Percentiles rank a stretch among this genome's conserved stretches.
Evolutionary conservation across 1,139 yeast genomes (phyloP).

Genomic region (Debaryomyces udenii): DNA sequence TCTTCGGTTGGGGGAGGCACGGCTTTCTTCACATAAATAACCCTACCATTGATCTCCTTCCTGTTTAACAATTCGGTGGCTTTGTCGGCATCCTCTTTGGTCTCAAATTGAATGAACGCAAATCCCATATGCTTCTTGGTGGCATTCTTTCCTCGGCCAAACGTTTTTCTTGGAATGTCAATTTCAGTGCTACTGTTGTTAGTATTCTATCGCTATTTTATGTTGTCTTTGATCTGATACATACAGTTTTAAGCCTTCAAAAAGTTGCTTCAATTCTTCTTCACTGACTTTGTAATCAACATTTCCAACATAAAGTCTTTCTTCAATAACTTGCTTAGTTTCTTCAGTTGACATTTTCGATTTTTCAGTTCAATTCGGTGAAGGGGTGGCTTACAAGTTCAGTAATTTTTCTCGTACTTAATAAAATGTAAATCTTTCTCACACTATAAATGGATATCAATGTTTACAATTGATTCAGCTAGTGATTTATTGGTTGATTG

Average conservation of each 20-base stretch:
- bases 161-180: slow-evolving; percentile 45
- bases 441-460: slow-evolving; percentile 10
- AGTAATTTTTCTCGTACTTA: slow-evolving; percentile 5
- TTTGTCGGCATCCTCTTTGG: slow-evolving; percentile 50
- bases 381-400: slow-evolving; percentile 8
- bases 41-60: slow-evolving; percentile 49
- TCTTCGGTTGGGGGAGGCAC: slow-evolving; percentile 56
- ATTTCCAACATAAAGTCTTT: slow-evolving; percentile 55
- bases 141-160: slow-evolving; percentile 34
- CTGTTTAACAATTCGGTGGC: slow-evolving; percentile 51
- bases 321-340: slow-evolving; percentile 31
- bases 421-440: slow-evolving; percentile 6
- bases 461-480: slow-evolving; percentile 13
- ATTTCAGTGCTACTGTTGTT: slow-evolving; percentile 30
- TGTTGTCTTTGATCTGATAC: slow-evolving; percentile 17
- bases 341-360: slow-evolving; percentile 24
- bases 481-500: slow-evolving; percentile 12
- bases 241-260: slow-evolving; percentile 42
- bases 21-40: slow-evolving; percentile 53
- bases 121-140: slow-evolving; percentile 51
- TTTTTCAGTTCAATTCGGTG: slow-evolving; percentile 6
- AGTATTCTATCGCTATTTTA: slow-evolving; percentile 11
- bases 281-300: slow-evolving; percentile 56
- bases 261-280: slow-evolving; percentile 49
- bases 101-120: slow-evolving; percentile 55